Conservation (phyloP, 169 alveolate genomes). For the Cryptosporidium andersoni region DNA sequence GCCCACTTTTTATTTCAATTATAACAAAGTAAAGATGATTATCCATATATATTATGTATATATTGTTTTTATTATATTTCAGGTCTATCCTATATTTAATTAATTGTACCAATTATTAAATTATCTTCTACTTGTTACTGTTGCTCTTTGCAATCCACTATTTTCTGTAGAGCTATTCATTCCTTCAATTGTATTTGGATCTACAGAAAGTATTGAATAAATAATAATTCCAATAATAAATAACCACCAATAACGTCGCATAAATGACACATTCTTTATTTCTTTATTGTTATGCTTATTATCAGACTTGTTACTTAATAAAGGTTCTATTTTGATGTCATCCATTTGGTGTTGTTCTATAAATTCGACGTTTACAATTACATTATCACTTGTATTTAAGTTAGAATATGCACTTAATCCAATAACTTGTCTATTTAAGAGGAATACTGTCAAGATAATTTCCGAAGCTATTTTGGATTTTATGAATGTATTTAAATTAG, state of each 20-base stretch:
- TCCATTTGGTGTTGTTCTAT: background rate
- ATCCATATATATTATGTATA: background rate
- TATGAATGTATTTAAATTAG: background rate
- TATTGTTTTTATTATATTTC: too few relatives aligned
- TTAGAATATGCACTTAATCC: slow-evolving; percentile 16
- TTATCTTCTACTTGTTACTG: too few relatives aligned
- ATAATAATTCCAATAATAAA: slow-evolving; percentile 18
- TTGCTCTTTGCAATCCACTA: too few relatives aligned
- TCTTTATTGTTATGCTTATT: background rate
- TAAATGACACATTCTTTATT: slow-evolving; percentile 25
- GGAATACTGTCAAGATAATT: slow-evolving; percentile 3
- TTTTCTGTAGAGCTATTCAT: too few relatives aligned
- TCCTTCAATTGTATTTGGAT: slow-evolving; percentile 11
- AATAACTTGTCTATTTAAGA: background rate
- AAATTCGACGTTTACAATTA: slow-evolving; percentile 9
- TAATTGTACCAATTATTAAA: too few relatives aligned
- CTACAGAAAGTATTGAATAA: slow-evolving; percentile 33
- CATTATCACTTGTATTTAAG: background rate
- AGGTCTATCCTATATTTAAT: too few relatives aligned
- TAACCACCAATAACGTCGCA: slow-evolving; percentile 62
- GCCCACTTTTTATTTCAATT: slow-evolving; percentile 41
- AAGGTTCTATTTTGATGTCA: slow-evolving; percentile 1
- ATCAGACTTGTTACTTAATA: background rate
- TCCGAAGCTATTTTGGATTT: slow-evolving; percentile 12
- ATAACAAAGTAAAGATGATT: slow-evolving; percentile 11